phyloP scores from a whole-genome alignment of 2,329 filamentous ascomycete genomes.

The Paecilomyces niveus region DNA sequence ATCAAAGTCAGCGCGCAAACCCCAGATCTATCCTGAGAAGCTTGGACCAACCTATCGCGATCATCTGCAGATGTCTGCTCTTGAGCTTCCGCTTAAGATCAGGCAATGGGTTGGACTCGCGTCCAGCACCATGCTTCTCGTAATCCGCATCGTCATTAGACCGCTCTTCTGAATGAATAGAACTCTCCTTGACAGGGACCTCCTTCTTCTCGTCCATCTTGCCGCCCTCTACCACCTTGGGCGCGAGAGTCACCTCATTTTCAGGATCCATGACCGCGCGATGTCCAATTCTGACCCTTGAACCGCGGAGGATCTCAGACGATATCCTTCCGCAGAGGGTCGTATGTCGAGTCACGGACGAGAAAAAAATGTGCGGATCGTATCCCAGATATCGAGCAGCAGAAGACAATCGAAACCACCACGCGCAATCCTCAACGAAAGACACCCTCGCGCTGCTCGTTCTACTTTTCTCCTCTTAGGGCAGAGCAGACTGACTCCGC shows the following conservation, averaged over 20 bases:
- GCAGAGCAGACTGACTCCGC: background rate
- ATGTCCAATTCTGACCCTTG: background rate
- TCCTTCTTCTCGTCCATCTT: background rate
- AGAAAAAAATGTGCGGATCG: no score
- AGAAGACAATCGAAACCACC: background rate
- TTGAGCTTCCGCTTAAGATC: slow-evolving; percentile 70
- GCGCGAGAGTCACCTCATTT: background rate
- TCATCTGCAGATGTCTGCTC: slow-evolving; percentile 91
- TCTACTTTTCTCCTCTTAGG: background rate
- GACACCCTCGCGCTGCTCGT: background rate
- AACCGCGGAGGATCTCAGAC: background rate
- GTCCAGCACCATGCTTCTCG: slow-evolving; percentile 30
- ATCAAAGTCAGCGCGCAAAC: background rate
- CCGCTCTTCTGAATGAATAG: background rate
- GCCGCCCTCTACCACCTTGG: background rate
- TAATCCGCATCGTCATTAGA: slow-evolving; percentile 14
- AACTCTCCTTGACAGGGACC: background rate
- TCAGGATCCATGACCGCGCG: background rate
- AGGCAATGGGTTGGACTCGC: slow-evolving; percentile 54
- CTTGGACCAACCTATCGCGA: slow-evolving; percentile 74
- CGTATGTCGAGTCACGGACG: background rate
- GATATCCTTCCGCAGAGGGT: background rate
- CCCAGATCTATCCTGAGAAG: background rate
- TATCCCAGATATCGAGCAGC: background rate
- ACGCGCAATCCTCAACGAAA: background rate